A percentile compares a stretch with the other conserved stretches of the same genome.
Evolutionary conservation across 441 rosid species (phyloP).

Genomic region (Croton laevigatus): DNA sequence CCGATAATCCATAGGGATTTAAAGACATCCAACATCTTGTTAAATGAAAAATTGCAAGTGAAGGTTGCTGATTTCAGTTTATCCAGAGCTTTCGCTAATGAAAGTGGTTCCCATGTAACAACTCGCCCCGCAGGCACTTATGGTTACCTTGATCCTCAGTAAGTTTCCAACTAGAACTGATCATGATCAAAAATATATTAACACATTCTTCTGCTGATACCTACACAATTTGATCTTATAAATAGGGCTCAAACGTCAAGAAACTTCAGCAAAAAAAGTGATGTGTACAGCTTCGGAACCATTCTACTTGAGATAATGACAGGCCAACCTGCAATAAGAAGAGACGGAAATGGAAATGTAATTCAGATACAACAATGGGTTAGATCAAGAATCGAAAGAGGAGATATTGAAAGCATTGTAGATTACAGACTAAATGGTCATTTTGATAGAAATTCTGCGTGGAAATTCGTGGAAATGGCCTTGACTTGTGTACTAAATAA

Average conservation of each 20-base stretch:
- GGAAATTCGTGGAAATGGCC: slow-evolving; percentile 46
- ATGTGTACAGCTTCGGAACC: slow-evolving; percentile 45
- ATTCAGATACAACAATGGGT: slow-evolving; percentile 35
- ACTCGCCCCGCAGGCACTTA: slow-evolving; percentile 44
- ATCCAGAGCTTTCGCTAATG: slow-evolving; percentile 35
- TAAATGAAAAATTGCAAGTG: slow-evolving; percentile 38
- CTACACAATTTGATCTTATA: neutral
- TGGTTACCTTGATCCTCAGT: slow-evolving; percentile 43
- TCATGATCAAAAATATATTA: no score
- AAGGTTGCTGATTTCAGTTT: slow-evolving; percentile 53
- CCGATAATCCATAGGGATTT: slow-evolving; percentile 53
- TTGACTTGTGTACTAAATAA: slow-evolving; percentile 34
- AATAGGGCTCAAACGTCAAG: slow-evolving; percentile 31
- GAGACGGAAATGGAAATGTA: neutral
- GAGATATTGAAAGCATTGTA: slow-evolving; percentile 34
- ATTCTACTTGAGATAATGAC: slow-evolving; percentile 41
- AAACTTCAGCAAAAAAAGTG: slow-evolving; percentile 31
- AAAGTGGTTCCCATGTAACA: slow-evolving; percentile 25
- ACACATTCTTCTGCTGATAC: neutral
- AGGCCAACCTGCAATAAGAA: slow-evolving; percentile 31
- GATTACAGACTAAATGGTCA: slow-evolving; percentile 39
- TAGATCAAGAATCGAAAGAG: slow-evolving; percentile 20
- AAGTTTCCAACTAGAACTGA: neutral
- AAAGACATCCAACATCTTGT: slow-evolving; percentile 47
- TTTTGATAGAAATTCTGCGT: slow-evolving; percentile 30